Conservation (phyloP, 2,329 filamentous ascomycete genomes). For the Microsporum audouinii region DNA sequence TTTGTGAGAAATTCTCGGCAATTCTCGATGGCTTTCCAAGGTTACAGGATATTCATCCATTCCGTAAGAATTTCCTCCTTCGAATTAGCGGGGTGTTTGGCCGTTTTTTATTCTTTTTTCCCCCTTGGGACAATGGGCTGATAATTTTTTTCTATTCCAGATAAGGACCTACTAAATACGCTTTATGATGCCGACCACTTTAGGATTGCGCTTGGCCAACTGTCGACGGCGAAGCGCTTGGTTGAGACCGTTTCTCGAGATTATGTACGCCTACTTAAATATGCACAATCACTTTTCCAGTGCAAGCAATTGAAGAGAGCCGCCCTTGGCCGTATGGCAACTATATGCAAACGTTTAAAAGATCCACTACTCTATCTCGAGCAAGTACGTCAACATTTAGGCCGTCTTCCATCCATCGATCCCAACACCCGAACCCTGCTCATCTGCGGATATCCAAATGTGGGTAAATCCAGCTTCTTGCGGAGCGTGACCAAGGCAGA, state of each 20-base stretch:
- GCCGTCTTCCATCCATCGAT: slow-evolving; percentile 95
- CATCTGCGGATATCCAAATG: slow-evolving; percentile 95
- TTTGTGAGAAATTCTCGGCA: slow-evolving; percentile 79
- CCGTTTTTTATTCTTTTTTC: slow-evolving; percentile 14
- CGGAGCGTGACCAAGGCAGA: slow-evolving; percentile 86
- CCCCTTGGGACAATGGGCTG: not conserved
- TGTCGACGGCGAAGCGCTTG: slow-evolving; percentile 89
- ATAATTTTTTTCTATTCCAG: slow-evolving; percentile 22
- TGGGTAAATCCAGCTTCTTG: slow-evolving; percentile 93
- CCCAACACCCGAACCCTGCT: slow-evolving; percentile 92
- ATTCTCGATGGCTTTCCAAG: slow-evolving; percentile 91
- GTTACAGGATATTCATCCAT: slow-evolving; percentile 87
- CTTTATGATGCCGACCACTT: slow-evolving; percentile 98
- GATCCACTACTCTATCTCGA: slow-evolving; percentile 92
- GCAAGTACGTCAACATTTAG: slow-evolving; percentile 91
- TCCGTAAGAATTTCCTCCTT: slow-evolving; percentile 48
- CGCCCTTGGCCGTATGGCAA: slow-evolving; percentile 94
- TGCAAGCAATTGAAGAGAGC: slow-evolving; percentile 98
- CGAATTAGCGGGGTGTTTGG: not conserved
- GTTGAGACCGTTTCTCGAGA: slow-evolving; percentile 94
- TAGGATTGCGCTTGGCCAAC: slow-evolving; percentile 86
- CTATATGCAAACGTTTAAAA: slow-evolving; percentile 86
- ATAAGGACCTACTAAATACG: slow-evolving; percentile 85
- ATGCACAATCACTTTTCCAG: slow-evolving; percentile 92
- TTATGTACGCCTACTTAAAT: slow-evolving; percentile 92